Evolutionary conservation across 495 filamentous ascomycete genomes (phyloP).

Genomic region (Choiromyces venosus): DNA sequence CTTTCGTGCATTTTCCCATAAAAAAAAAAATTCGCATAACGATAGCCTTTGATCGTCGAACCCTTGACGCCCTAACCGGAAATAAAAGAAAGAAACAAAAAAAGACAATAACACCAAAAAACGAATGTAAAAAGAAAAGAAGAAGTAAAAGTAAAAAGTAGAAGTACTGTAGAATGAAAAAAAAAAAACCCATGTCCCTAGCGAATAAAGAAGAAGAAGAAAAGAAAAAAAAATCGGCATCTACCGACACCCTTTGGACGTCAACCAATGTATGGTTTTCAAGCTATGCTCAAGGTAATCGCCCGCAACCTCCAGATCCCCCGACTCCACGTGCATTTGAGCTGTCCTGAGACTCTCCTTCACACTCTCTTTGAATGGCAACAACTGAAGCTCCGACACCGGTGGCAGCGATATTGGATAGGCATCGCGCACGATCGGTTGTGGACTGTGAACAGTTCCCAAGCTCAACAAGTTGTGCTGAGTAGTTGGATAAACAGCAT

Average conservation of each 20-base stretch:
- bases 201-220: background rate
- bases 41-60: conserved; percentile 1
- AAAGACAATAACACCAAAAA: conserved; percentile 1
- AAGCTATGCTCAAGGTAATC: conserved; percentile 27
- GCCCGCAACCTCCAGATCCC: conserved; percentile 35
- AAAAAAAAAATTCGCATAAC: conserved; percentile 1
- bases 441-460: conserved; percentile 22
- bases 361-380: conserved; percentile 25
- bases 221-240: background rate
- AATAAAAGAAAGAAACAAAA: background rate
- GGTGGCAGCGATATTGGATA: conserved; percentile 34
- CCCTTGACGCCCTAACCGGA: background rate
- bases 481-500: conserved; percentile 19
- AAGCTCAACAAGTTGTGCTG: conserved; percentile 23
- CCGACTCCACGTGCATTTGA: conserved; percentile 24
- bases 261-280: conserved; percentile 36
- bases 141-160: background rate
- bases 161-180: background rate
- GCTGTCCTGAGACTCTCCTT: conserved; percentile 30
- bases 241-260: conserved; percentile 14
- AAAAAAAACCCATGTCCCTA: background rate
- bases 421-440: conserved; percentile 28
- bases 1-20: conserved; percentile 1
- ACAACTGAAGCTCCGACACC: conserved; percentile 27
- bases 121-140: background rate